Conservation (phyloP, 805 yeast genomes). For the Saccharomyces cerevisiae region DNA sequence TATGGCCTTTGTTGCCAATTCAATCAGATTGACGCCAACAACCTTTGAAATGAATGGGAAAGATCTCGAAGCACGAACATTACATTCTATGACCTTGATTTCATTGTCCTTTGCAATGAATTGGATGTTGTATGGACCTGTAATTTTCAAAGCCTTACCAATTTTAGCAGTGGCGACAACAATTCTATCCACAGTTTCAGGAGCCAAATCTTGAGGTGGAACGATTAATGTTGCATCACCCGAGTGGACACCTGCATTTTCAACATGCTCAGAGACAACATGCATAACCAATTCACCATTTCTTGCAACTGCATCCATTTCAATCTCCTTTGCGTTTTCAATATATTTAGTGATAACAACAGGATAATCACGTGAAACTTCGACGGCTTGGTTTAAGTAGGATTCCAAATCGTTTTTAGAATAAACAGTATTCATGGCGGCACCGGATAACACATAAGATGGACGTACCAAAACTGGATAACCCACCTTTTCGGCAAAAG, state of each 20-base stretch:
- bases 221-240: slow-evolving; percentile 97
- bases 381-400: slow-evolving; percentile 88
- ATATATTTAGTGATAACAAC: slow-evolving; percentile 95
- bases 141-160: slow-evolving; percentile 87
- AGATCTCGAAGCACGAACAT: slow-evolving; percentile 98
- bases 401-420: slow-evolving; percentile 80
- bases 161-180: slow-evolving; percentile 94
- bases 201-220: slow-evolving; percentile 92
- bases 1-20: slow-evolving; percentile 93
- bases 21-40: slow-evolving; percentile 91
- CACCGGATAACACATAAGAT: slow-evolving; percentile 94
- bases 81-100: slow-evolving; percentile 96
- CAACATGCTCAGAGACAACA: slow-evolving; percentile 97
- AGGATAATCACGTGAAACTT: slow-evolving; percentile 95
- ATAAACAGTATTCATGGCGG: slow-evolving; percentile 97
- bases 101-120: slow-evolving; percentile 92
- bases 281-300: slow-evolving; percentile 94
- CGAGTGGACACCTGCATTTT: slow-evolving; percentile 98
- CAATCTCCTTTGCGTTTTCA: slow-evolving; percentile 95
- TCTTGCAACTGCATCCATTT: slow-evolving; percentile 96
- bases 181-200: slow-evolving; percentile 83
- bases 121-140: slow-evolving; percentile 97
- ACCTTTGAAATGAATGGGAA: slow-evolving; percentile 98
- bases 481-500: slow-evolving; percentile 79
- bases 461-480: slow-evolving; percentile 97